A percentile compares a stretch with the other conserved stretches of the same genome.
These are phyloP conservation scores for Picea glauca DNA, from an alignment of 75 land plant genomes.

Conservation along the genomic window DNA sequence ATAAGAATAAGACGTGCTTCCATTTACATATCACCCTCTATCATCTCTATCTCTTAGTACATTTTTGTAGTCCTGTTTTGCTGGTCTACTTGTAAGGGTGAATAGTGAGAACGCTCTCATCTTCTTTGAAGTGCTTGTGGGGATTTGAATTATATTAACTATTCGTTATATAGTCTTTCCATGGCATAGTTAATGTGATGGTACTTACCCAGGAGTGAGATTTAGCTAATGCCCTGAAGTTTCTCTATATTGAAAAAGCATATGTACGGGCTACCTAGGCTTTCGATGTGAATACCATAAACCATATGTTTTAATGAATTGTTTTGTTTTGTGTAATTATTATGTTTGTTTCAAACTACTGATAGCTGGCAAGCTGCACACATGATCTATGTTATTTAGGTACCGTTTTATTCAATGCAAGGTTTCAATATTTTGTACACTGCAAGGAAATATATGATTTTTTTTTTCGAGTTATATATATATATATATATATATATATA, in stretches of 20 bases:
- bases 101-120: background rate
- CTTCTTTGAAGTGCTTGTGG: background rate
- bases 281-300: background rate
- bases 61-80: background rate
- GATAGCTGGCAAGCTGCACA: background rate
- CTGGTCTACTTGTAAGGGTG: background rate
- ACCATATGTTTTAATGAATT: background rate
- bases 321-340: background rate
- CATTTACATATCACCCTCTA: background rate
- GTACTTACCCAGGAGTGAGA: background rate
- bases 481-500: too few relatives aligned
- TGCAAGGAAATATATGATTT: too few relatives aligned
- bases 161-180: background rate
- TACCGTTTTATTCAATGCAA: too few relatives aligned
- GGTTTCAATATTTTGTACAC: too few relatives aligned
- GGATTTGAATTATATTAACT: background rate
- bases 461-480: too few relatives aligned
- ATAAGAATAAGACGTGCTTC: background rate
- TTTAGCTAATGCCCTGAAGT: background rate
- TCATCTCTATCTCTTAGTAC: background rate
- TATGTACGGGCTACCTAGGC: background rate
- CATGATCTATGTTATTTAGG: too few relatives aligned
- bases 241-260: background rate
- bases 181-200: background rate
- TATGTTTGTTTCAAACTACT: background rate